These are phyloP conservation scores for Pulveroboletus sp. DNA, from an alignment of 768 basidiomycete genomes.

Conservation along the genomic window DNA sequence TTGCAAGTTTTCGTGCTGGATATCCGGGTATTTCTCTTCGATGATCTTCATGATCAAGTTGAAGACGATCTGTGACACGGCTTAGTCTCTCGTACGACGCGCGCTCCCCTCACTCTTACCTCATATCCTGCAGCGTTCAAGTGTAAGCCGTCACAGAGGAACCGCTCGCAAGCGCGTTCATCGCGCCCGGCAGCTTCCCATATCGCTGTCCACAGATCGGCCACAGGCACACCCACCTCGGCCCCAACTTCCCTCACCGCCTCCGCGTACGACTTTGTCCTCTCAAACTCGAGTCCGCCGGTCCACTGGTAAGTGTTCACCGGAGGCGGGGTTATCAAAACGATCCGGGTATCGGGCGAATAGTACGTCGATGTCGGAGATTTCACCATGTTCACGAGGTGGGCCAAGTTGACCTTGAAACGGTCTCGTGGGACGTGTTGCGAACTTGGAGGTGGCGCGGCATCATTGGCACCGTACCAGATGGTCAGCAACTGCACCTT, in stretches of 20 bases:
- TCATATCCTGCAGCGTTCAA: conserved; percentile 69
- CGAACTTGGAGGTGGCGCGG: conserved; percentile 54
- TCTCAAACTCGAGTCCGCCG: conserved; percentile 56
- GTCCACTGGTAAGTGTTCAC: conserved; percentile 60
- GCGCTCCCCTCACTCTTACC: conserved; percentile 39
- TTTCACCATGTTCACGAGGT: conserved; percentile 59
- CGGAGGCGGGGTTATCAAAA: conserved; percentile 85
- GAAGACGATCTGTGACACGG: conserved; percentile 55
- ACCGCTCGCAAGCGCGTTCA: conserved; percentile 48
- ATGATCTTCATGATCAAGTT: conserved; percentile 59
- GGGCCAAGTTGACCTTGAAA: conserved; percentile 60
- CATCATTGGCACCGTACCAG: conserved; percentile 92
- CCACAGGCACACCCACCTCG: conserved; percentile 52
- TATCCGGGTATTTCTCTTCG: conserved; percentile 54
- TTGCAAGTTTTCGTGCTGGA: conserved; percentile 60
- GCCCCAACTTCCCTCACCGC: conserved; percentile 60
- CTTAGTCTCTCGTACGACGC: conserved; percentile 1
- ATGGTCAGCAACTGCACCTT: conserved; percentile 71
- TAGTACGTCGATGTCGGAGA: conserved; percentile 59
- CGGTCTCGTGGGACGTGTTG: conserved; percentile 74
- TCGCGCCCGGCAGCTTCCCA: conserved; percentile 69
- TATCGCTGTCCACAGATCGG: conserved; percentile 73
- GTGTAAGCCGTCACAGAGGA: conserved; percentile 76
- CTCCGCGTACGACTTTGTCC: conserved; percentile 65
- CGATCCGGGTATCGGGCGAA: conserved; percentile 67